phyloP scores from a whole-genome alignment of 78 protist species.

The Pigoraptor vietnamica region DNA sequence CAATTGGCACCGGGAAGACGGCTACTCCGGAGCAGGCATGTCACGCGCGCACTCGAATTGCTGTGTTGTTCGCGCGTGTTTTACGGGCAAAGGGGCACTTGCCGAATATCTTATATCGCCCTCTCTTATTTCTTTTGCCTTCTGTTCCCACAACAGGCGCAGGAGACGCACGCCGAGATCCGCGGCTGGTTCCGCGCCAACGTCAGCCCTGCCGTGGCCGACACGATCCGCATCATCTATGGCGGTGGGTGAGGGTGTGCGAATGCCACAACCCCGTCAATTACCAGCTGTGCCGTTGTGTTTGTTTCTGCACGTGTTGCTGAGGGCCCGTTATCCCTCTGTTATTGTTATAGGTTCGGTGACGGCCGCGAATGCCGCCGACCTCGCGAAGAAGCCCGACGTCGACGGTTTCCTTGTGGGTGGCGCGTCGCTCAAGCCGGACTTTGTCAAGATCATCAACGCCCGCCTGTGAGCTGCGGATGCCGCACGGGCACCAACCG shows the following conservation, averaged over 20 bases:
- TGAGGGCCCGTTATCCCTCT: too few species aligned
- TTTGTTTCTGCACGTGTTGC: too few species aligned
- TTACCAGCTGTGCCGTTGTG: too few species aligned
- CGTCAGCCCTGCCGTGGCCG: conserved; percentile 65
- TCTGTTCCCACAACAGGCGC: conserved; percentile 5
- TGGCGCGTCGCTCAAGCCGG: conserved; percentile 93
- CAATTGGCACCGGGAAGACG: conserved; percentile 98
- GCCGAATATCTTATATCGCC: too few species aligned
- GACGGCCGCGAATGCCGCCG: conserved; percentile 62
- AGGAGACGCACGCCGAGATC: conserved; percentile 60
- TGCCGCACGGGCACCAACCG: too few species aligned
- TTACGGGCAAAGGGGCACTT: too few species aligned
- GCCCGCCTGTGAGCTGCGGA: conserved; percentile 7
- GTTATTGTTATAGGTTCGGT: conserved; percentile 78
- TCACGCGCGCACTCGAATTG: conserved; percentile 9
- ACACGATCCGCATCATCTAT: conserved; percentile 78
- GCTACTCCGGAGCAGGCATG: conserved; percentile 95
- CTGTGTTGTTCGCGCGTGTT: conserved; percentile 8
- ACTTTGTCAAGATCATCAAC: conserved; percentile 77
- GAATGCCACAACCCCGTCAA: too few species aligned
- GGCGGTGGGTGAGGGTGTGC: too few species aligned
- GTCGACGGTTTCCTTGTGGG: conserved; percentile 99
- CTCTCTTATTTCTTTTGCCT: neutral
- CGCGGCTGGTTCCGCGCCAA: conserved; percentile 61
- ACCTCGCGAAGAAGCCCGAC: conserved; percentile 71